phyloP scores from a whole-genome alignment of 2,329 filamentous ascomycete genomes.

The Colletotrichum godetiae region DNA sequence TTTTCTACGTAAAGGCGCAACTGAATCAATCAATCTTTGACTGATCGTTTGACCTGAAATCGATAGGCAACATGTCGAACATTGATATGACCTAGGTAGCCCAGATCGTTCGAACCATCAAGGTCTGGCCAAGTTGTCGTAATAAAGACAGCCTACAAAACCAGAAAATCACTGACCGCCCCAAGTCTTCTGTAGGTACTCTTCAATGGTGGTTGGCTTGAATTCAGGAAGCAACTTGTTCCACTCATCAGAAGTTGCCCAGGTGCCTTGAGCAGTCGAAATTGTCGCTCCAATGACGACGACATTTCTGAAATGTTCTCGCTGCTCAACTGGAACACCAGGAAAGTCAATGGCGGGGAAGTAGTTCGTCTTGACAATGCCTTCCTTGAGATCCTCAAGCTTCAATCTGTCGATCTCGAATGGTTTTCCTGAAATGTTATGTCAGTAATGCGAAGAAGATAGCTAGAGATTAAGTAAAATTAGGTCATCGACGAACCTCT shows the following conservation, averaged over 20 bases:
- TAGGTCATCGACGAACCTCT: conserved; percentile 41
- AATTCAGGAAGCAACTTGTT: conserved; percentile 49
- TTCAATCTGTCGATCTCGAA: conserved; percentile 46
- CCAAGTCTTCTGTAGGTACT: conserved; percentile 44
- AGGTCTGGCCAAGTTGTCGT: neutral
- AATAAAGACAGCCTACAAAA: no score
- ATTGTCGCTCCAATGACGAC: conserved; percentile 41
- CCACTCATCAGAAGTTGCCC: conserved; percentile 46
- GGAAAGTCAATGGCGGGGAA: conserved; percentile 41
- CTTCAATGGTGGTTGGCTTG: conserved; percentile 43
- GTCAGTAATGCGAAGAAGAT: neutral
- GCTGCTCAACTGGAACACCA: conserved; percentile 41
- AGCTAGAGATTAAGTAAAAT: no score
- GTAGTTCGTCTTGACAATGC: conserved; percentile 41
- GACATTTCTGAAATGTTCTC: conserved; percentile 37
- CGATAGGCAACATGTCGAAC: no score
- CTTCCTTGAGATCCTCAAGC: conserved; percentile 44
- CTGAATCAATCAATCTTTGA: no score
- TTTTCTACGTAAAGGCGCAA: no score
- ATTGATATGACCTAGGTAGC: no score
- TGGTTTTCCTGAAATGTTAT: conserved; percentile 35
- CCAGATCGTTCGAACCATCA: neutral
- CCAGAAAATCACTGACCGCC: neutral
- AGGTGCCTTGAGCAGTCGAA: conserved; percentile 37
- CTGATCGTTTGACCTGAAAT: no score